These are phyloP conservation scores for Nakazawaea siamensis DNA, from an alignment of 805 yeast genomes.

Conservation along the genomic window DNA sequence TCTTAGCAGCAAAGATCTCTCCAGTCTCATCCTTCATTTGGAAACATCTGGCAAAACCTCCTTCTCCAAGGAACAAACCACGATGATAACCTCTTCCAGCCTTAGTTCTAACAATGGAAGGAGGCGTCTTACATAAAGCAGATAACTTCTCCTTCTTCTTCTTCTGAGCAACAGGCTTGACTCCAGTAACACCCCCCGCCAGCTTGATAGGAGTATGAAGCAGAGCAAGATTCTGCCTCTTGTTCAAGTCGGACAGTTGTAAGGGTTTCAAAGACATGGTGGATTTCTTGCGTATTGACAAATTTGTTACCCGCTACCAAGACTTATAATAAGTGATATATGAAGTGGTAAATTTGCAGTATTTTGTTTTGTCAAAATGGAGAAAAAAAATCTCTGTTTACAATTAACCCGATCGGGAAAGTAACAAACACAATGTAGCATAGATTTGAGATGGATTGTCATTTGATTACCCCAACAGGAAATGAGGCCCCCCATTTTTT, in stretches of 20 bases:
- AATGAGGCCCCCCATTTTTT: too few species aligned
- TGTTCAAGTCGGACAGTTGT: constrained; percentile 11
- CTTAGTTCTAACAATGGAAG: constrained; percentile 82
- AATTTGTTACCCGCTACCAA: background rate
- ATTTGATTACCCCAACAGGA: too few species aligned
- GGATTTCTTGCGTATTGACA: background rate
- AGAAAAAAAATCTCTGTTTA: constrained; percentile 4
- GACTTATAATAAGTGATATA: too few species aligned
- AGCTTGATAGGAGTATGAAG: constrained; percentile 31
- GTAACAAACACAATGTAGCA: background rate
- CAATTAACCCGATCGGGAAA: background rate
- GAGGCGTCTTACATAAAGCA: constrained; percentile 92
- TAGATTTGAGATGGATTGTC: too few species aligned
- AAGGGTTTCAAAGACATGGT: constrained; percentile 11
- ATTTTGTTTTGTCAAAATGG: constrained; percentile 9
- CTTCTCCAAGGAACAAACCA: constrained; percentile 90
- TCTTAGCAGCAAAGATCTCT: constrained; percentile 87
- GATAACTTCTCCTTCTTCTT: constrained; percentile 87
- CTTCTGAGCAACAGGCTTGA: constrained; percentile 24
- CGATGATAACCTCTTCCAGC: constrained; percentile 84
- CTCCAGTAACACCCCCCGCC: constrained; percentile 14
- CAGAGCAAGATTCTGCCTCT: constrained; percentile 5
- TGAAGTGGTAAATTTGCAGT: too few species aligned
- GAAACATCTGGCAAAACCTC: constrained; percentile 98
- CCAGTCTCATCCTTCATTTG: constrained; percentile 92